Evolutionary conservation across 352 stramenopile genomes (phyloP).

Genomic region (Pythium guiyangense): DNA sequence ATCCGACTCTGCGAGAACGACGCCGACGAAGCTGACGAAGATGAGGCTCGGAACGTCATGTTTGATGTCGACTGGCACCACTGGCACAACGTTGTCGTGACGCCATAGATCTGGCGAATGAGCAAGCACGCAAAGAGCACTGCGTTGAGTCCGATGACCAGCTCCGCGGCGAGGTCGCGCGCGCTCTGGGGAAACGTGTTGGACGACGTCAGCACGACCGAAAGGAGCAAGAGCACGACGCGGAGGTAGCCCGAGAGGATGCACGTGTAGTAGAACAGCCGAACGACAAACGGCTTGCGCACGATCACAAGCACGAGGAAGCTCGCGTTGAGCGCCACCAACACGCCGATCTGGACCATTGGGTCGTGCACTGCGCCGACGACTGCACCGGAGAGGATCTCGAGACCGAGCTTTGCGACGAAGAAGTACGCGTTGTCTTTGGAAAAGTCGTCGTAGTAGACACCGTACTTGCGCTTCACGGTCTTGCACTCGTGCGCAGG

Average conservation of each 20-base stretch:
- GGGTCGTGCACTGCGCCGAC: conserved; percentile 26
- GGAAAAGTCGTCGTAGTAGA: conserved; percentile 47
- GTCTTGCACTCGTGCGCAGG: conserved; percentile 31
- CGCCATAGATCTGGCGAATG: conserved; percentile 33
- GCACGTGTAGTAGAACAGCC: conserved; percentile 31
- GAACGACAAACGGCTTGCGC: conserved; percentile 35
- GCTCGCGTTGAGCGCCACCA: conserved; percentile 33
- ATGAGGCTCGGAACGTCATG: not conserved
- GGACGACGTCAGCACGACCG: conserved; percentile 27
- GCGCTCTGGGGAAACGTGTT: conserved; percentile 33
- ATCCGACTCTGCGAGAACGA: not conserved
- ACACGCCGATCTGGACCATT: conserved; percentile 33
- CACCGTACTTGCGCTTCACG: conserved; percentile 40
- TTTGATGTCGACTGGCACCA: conserved; percentile 8
- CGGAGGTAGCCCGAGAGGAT: conserved; percentile 37
- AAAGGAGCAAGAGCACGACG: conserved; percentile 38
- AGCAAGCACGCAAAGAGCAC: conserved; percentile 39
- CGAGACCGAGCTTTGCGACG: conserved; percentile 36
- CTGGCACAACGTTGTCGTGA: conserved; percentile 11
- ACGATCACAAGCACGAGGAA: conserved; percentile 35
- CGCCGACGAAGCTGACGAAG: not conserved
- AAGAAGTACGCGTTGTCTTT: conserved; percentile 51
- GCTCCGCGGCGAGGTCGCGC: conserved; percentile 31
- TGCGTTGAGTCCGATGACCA: conserved; percentile 39
- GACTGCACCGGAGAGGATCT: conserved; percentile 33